Evolutionary conservation across 306 rosid species (phyloP), one percentile per base, ranked within the genome.

Genomic region (Echinosophora koreensis): DNA sequence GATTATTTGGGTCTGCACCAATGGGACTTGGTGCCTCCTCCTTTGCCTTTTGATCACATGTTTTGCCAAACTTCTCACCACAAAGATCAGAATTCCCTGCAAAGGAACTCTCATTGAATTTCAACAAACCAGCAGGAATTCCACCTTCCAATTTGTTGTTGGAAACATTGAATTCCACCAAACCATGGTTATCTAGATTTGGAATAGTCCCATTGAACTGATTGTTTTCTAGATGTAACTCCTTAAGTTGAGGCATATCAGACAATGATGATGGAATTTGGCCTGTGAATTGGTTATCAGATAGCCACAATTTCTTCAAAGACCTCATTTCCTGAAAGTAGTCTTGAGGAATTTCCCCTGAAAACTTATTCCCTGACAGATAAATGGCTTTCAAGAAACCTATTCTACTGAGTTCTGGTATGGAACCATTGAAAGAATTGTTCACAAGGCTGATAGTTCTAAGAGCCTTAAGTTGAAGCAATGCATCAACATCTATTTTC

Each of bases 121-220:
- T 87, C 49, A 74, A 32, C 13, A 94, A 78, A 54, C 83, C 55
- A 15, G 64, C 1, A 0, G 98, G 97, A 14, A 94, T 69, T 83
- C 85, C 83, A 9, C 98, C 98, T 57, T 87, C 96, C 61, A 94
- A 80, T 22, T 84, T 77, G 74, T 94, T 94, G 73, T 89, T 87
- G n/a, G 94, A 89, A 15, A 89, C 61, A 65, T 92, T 32, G 38
- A 91, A 8, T 5, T 50, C 16, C 8, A 0, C 12, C 89, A 90
- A 70, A 2, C 75, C 14, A 2, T 81, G 76, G 44, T 14, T 83
- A 0, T 52, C 42, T 0, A 94, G 4, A 39, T 77, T 30, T 0
- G 96, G 94, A 46, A 94, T 80, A 1, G 2, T 38, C 3, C 98
- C 98, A 41, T 65, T 79, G 60, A 94, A 92, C 49, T 87, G 84